A percentile compares a stretch with the other conserved stretches of the same genome.
Evolutionary conservation across 208 protist species (phyloP).

Genomic region (Trypanosoma melophagium): DNA sequence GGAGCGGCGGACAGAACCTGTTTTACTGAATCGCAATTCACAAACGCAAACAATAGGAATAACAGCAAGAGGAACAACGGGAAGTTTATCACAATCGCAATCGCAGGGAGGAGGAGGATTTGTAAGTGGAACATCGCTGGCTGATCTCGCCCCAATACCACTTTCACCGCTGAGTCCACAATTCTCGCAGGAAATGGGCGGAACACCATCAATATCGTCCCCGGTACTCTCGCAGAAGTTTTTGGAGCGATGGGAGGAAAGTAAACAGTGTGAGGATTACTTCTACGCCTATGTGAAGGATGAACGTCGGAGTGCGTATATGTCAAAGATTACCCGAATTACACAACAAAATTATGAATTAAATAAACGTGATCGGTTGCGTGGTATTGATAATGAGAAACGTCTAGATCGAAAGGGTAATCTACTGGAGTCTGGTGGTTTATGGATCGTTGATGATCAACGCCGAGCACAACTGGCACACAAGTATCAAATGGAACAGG

Average conservation of each 20-base stretch:
- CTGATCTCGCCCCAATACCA: constrained; percentile 6
- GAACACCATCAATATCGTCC: too few relatives aligned
- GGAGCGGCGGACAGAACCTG: constrained; percentile 11
- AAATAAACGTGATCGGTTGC: constrained; percentile 51
- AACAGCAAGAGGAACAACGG: neutral
- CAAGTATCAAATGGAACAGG: constrained; percentile 39
- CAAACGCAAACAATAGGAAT: neutral
- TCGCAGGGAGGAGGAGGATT: neutral
- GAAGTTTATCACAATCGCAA: neutral
- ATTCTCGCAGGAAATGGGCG: too few relatives aligned
- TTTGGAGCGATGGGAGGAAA: constrained; percentile 37
- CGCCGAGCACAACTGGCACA: constrained; percentile 50
- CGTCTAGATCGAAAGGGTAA: constrained; percentile 57
- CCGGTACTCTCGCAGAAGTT: constrained; percentile 19
- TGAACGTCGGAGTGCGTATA: constrained; percentile 50
- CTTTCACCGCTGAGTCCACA: neutral
- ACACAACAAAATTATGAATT: constrained; percentile 53
- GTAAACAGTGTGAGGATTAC: constrained; percentile 34
- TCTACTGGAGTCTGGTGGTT: constrained; percentile 60
- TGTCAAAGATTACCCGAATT: constrained; percentile 61
- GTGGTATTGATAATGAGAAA: constrained; percentile 66
- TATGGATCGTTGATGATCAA: constrained; percentile 71
- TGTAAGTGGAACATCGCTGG: constrained; percentile 5
- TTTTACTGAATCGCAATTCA: neutral
- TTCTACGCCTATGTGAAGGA: constrained; percentile 71